These are phyloP conservation scores for Claviceps sp. DNA, from an alignment of 2,329 filamentous ascomycete genomes.

Conservation along the genomic window DNA sequence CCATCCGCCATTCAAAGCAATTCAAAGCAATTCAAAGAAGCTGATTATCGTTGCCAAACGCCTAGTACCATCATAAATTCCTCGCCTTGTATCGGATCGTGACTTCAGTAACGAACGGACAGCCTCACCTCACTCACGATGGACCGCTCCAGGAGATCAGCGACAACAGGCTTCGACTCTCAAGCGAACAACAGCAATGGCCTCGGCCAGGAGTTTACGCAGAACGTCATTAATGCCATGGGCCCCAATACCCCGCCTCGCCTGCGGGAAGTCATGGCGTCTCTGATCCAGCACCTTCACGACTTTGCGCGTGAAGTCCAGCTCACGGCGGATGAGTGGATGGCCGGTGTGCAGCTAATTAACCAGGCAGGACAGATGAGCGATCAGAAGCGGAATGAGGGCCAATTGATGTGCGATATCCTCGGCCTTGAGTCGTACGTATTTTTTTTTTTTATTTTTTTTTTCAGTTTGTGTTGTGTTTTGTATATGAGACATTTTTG, in stretches of 20 bases:
- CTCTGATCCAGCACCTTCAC: conserved; percentile 61
- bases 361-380: conserved; percentile 55
- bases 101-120: too few relatives aligned
- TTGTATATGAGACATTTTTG: too few relatives aligned
- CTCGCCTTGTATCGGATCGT: neutral
- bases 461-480: neutral
- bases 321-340: conserved; percentile 70
- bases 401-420: conserved; percentile 58
- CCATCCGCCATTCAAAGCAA: too few relatives aligned
- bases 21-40: too few relatives aligned
- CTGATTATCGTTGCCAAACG: too few relatives aligned
- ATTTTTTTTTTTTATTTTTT: too few relatives aligned
- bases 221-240: conserved; percentile 59
- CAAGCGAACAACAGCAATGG: conserved; percentile 7
- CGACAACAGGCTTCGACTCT: neutral
- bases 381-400: conserved; percentile 56
- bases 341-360: conserved; percentile 48
- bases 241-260: conserved; percentile 58
- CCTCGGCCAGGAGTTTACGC: conserved; percentile 46
- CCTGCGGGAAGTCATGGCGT: conserved; percentile 52
- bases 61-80: neutral
- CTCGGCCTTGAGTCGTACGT: conserved; percentile 56
- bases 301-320: conserved; percentile 71
- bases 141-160: neutral
- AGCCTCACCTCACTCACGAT: too few relatives aligned